Evolutionary conservation across 805 yeast species (phyloP).

Genomic region (Priceomyces castillae): DNA sequence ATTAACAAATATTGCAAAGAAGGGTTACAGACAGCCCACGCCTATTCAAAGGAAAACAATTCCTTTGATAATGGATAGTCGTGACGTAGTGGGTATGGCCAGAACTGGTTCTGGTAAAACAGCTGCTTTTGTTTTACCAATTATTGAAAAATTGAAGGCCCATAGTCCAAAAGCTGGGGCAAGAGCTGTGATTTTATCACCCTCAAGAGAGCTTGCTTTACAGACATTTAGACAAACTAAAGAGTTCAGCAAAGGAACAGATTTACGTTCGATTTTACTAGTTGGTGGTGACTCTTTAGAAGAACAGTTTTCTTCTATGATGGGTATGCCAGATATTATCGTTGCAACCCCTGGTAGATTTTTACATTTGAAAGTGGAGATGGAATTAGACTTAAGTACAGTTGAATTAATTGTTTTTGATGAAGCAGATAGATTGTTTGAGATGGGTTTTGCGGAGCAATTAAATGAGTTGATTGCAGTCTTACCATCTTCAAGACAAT

Average conservation of each 20-base stretch:
- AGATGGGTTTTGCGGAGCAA: conserved; percentile 94
- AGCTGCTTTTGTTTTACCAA: conserved; percentile 91
- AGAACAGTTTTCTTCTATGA: conserved; percentile 90
- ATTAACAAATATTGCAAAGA: conserved; percentile 66
- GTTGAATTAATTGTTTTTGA: conserved; percentile 92
- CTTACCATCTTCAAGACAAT: conserved; percentile 80
- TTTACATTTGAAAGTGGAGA: conserved; percentile 91
- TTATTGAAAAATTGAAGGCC: conserved; percentile 77
- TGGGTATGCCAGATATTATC: conserved; percentile 90
- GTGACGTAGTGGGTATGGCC: conserved; percentile 99
- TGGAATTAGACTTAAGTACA: conserved; percentile 79
- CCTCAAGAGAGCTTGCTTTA: conserved; percentile 93
- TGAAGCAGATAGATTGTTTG: conserved; percentile 96
- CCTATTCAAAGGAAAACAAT: conserved; percentile 97
- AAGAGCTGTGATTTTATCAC: conserved; percentile 85
- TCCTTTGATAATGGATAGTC: conserved; percentile 78
- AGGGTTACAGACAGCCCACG: conserved; percentile 93
- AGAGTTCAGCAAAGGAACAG: conserved; percentile 83
- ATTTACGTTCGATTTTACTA: conserved; percentile 71
- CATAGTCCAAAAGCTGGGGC: conserved; percentile 88
- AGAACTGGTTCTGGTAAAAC: conserved; percentile 99
- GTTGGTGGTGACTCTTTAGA: conserved; percentile 99
- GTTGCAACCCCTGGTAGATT: conserved; percentile 98
- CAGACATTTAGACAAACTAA: conserved; percentile 88
- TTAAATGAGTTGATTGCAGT: conserved; percentile 83